Base-by-base conservation (phyloP, 2,329 filamentous ascomycete species). In the Aspergillus fischeri region DNA sequence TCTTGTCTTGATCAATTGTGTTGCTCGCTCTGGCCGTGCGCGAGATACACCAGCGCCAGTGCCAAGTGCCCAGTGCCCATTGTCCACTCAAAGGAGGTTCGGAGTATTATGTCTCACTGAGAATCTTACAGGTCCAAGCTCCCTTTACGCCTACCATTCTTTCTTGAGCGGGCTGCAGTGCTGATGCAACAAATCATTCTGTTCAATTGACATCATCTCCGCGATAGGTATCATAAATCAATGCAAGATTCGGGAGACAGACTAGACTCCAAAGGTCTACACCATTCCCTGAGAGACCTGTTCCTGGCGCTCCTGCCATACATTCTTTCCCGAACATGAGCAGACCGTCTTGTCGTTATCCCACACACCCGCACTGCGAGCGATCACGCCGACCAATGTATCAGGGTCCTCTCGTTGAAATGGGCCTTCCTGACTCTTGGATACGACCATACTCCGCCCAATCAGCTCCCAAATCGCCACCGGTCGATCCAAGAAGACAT, bases 281-380 rank as follows among this genome's bases (percentile, higher is more conserved):
- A 94, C 78, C 91, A 99, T 97, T 2, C 94, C 94, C 77, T 91
- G 92, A 64, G 83, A 82, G 45, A 92, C 86, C 78, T 96, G 91
- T 69, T 97, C 92, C 76, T 88, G 87, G 66, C 94, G 86, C 81
- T 99, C 94, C 76, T 99, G 90, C 94, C 94, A 99, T 10, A 99
- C 85, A 56, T 92, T 97, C 85, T 97, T 97, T 3, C 94, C 94
- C 41, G 92, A 96, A 76, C 94, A 99, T 50, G 92, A 96, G 74
- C 94, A 99, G 5, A 99, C 93, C 49, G 90, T 96, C 83, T 97
- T 99, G 73, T 97, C 91, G 68, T 99, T 96, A 74, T 97, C 93
- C 94, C 94, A 99, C 60, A 96, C 89, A n/a, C 94, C 94, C 17
- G 94, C 93, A 74, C 92, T 97, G 70, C 94, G 83, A 51, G 94